Evolutionary conservation across 2,329 filamentous ascomycete genomes (phyloP), one percentile per base, ranked within the genome.

Genomic region (Elsinoe fawcettii): DNA sequence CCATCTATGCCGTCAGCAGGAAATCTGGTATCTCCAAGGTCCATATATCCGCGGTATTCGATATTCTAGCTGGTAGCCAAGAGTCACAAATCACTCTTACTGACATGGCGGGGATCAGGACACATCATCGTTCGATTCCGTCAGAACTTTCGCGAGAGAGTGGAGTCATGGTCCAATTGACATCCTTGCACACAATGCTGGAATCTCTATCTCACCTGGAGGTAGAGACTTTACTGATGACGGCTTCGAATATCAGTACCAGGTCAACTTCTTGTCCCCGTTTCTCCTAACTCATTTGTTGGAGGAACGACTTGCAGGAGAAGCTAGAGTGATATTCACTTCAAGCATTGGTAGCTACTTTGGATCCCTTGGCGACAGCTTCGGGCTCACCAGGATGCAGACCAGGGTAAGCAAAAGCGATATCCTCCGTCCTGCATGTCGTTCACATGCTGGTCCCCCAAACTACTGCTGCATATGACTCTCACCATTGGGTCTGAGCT

Each of bases 111-210:
- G 57, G 6, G 23, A 51, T 11, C 55, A 62, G 25, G 62, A 64
- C 55, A 63, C 62, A 4, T 41, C 34, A 7, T 58, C 37, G 8
- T 44, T 64, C 1, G 37, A 37, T 5, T 59, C 57, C 18, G 58
- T 63, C n/a, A 55, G 49, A 25, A 49, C 20, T 20, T 63, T 64
- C 44, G 60, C 63, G 34, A 64, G 63, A 11, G 65, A 65, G 32
- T 54, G 59, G 27, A 14, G 6, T 14, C 5, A 22, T 37, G 30
- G 25, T 11, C 18, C 22, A 2, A 49, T 47, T 41, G 70, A 73
- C 49, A 64, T 72, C 32, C 66, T 65, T 8, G 59, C 73, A 3
- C 59, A 73, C 36, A 74, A 74, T 55, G 71, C 71, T 23, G 72
- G 70, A 12, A 59, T 68, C 20, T 62, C 63, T n/a, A 62, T 39